These are phyloP conservation scores for Acanthamoeba lenticulata DNA, from an alignment of 208 protist genomes.

Conservation along the genomic window DNA sequence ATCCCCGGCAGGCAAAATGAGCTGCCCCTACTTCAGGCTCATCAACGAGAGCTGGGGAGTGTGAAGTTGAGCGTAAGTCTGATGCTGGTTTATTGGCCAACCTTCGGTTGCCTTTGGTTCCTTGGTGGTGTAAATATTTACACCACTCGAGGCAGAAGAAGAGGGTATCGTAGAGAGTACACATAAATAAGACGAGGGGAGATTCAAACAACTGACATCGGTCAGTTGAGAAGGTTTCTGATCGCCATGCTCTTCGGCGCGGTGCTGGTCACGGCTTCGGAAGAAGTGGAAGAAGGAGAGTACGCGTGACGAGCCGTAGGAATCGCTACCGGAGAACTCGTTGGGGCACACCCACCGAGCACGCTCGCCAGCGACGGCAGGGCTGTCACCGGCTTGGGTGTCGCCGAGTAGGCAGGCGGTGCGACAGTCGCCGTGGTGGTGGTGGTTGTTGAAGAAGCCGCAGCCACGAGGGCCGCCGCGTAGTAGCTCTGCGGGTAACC, in stretches of 20 bases:
- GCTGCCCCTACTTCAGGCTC: too few species aligned
- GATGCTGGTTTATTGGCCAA: too few species aligned
- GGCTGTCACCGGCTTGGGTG: too few species aligned
- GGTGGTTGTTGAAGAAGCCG: not conserved
- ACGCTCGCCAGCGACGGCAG: too few species aligned
- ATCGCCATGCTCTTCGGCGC: not conserved
- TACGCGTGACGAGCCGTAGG: not conserved
- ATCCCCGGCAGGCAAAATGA: too few species aligned
- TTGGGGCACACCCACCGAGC: not conserved
- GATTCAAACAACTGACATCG: too few species aligned
- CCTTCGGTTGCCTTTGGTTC: too few species aligned
- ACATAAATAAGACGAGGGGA: not conserved
- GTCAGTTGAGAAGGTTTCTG: conserved; percentile 20
- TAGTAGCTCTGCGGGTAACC: not conserved
- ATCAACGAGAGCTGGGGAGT: too few species aligned
- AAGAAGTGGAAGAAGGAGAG: not conserved
- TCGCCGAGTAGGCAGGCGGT: too few species aligned
- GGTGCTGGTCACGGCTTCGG: not conserved
- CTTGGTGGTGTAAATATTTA: too few species aligned
- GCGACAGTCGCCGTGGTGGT: not conserved
- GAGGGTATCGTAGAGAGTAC: not conserved
- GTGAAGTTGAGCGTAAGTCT: too few species aligned
- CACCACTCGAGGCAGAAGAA: too few species aligned
- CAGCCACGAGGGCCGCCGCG: not conserved
- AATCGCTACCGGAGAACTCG: not conserved